Percentiles rank a stretch among this genome's conserved stretches.
phyloP scores from a whole-genome alignment of 805 yeast genomes.

The Saccharomycopsis schoenii region DNA sequence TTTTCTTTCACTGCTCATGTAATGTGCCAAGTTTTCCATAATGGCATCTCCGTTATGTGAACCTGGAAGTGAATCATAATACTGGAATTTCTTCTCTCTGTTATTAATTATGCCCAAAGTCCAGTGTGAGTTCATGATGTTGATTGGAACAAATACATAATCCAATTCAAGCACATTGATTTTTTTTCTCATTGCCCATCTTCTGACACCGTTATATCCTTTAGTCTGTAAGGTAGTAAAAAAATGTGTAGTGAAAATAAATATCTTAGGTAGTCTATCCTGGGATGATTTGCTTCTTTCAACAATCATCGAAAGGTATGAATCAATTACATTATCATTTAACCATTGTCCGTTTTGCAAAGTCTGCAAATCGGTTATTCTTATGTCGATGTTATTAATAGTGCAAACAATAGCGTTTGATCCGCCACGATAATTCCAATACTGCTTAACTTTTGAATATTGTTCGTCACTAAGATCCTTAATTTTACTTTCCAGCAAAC shows the following conservation, averaged over 20 bases:
- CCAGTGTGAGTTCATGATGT: slow-evolving; percentile 82
- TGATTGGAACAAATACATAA: slow-evolving; percentile 75
- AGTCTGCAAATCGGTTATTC: slow-evolving; percentile 59
- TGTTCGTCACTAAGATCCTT: background rate
- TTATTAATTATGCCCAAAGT: slow-evolving; percentile 75
- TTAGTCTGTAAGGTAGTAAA: slow-evolving; percentile 57
- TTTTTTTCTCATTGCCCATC: slow-evolving; percentile 78
- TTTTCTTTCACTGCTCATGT: slow-evolving; percentile 59
- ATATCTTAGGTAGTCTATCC: slow-evolving; percentile 32
- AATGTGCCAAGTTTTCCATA: slow-evolving; percentile 42
- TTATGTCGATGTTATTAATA: slow-evolving; percentile 42
- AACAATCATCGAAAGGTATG: slow-evolving; percentile 50
- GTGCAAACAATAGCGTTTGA: background rate
- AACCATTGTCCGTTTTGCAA: slow-evolving; percentile 70
- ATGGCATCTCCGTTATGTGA: slow-evolving; percentile 25
- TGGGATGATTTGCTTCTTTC: slow-evolving; percentile 31
- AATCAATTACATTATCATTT: slow-evolving; percentile 85
- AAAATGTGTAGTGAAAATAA: slow-evolving; percentile 83
- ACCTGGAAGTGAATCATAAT: slow-evolving; percentile 63
- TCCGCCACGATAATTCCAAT: background rate
- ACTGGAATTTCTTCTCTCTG: slow-evolving; percentile 44
- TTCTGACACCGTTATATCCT: slow-evolving; percentile 73
- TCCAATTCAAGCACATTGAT: slow-evolving; percentile 55
- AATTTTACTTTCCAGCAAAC: background rate
- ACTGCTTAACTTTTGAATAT: background rate